These are phyloP conservation scores for Saturnispora serradocipensis DNA, from an alignment of 805 yeast genomes.

Conservation along the genomic window DNA sequence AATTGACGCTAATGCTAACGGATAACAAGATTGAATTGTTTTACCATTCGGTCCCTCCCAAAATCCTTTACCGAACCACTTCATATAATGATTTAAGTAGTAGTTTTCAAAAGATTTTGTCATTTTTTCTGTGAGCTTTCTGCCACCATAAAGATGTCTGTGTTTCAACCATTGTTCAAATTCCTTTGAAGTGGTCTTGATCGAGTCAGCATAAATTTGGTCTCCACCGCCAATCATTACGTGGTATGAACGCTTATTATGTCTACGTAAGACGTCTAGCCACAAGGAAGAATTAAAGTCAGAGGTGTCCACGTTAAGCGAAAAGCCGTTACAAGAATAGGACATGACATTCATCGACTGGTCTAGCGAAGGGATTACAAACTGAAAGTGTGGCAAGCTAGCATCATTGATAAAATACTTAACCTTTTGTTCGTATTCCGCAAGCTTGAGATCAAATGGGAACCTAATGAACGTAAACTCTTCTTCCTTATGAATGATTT, in stretches of 20 bases:
- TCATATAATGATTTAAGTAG: conserved; percentile 65
- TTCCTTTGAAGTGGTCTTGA: conserved; percentile 47
- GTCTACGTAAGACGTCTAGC: conserved; percentile 73
- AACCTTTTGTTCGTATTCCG: conserved; percentile 47
- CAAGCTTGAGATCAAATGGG: conserved; percentile 41
- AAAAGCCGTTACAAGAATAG: conserved; percentile 87
- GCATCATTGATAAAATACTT: conserved; percentile 50
- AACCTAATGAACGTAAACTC: conserved; percentile 61
- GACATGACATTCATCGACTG: conserved; percentile 77
- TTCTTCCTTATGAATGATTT: conserved; percentile 32
- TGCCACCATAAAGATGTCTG: conserved; percentile 35
- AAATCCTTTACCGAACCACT: conserved; percentile 87
- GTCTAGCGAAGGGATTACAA: conserved; percentile 54
- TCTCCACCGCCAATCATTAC: conserved; percentile 98
- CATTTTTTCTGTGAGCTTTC: conserved; percentile 38
- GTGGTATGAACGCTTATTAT: conserved; percentile 51
- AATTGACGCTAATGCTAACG: conserved; percentile 69
- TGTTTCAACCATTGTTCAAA: conserved; percentile 58
- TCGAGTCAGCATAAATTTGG: conserved; percentile 82
- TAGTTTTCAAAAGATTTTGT: conserved; percentile 48
- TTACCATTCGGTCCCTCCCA: conserved; percentile 66
- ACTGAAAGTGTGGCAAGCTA: conserved; percentile 38
- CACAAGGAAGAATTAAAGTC: conserved; percentile 70
- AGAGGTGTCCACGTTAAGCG: conserved; percentile 58
- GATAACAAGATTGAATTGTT: conserved; percentile 59